A percentile compares a stretch with the other conserved stretches of the same genome.
phyloP scores from a whole-genome alignment of 495 filamentous ascomycete species.

The Talaromyces wortmannii region DNA sequence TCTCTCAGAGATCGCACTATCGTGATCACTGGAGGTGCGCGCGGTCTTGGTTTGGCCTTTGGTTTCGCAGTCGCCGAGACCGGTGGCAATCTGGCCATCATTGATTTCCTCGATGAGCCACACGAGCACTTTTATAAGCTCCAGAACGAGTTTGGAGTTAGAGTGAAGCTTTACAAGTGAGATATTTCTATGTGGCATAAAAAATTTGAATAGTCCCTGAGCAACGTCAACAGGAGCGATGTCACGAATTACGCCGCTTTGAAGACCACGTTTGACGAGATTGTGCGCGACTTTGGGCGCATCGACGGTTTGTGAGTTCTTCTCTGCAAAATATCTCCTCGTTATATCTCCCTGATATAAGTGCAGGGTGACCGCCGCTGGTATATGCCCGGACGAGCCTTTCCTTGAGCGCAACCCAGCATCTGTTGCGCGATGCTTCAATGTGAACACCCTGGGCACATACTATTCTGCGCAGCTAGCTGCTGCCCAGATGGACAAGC shows the following conservation, averaged over 20 bases:
- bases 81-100: constrained; percentile 4
- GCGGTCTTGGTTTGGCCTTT: constrained; percentile 5
- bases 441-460: constrained; percentile 11
- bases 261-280: constrained; percentile 9
- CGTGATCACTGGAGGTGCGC: constrained; percentile 4
- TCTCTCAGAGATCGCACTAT: constrained; percentile 2
- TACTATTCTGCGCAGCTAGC: constrained; percentile 11
- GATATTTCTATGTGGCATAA: background rate
- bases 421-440: constrained; percentile 5
- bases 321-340: background rate
- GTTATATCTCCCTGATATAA: too few relatives aligned
- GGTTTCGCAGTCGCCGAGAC: constrained; percentile 2
- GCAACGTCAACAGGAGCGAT: background rate
- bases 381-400: constrained; percentile 10
- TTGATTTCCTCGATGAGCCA: constrained; percentile 7
- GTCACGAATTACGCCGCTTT: background rate
- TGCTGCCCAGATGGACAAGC: constrained; percentile 8
- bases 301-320: constrained; percentile 6
- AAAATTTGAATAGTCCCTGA: background rate
- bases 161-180: constrained; percentile 9
- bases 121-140: constrained; percentile 9
- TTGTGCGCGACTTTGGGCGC: constrained; percentile 12
- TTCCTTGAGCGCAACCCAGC: constrained; percentile 8
- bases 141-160: constrained; percentile 11
- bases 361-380: constrained; percentile 13